Evolutionary conservation across 257 asterid species (phyloP).

Genomic region (Ilex aquifolium): DNA sequence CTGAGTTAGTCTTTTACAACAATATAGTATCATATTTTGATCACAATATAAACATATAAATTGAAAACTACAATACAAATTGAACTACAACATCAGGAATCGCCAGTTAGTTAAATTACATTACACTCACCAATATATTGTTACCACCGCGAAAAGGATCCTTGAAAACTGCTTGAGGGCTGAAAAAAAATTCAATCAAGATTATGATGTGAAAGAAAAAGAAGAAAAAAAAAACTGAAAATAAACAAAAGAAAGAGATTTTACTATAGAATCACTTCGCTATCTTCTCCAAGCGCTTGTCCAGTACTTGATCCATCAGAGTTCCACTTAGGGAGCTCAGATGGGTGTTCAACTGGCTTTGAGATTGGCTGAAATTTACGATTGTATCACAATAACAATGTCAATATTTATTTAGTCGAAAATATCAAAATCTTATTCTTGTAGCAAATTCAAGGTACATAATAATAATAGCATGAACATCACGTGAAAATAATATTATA

Average conservation of each 20-base stretch:
- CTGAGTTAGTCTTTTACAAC: too few species aligned
- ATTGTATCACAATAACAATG: too few species aligned
- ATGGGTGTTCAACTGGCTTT: constrained; percentile 83
- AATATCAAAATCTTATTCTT: too few species aligned
- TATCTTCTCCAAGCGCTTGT: constrained; percentile 96
- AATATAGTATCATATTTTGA: too few species aligned
- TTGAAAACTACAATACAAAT: not conserved
- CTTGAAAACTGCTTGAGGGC: constrained; percentile 97
- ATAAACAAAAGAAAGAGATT: constrained; percentile 12
- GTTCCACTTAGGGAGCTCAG: constrained; percentile 28
- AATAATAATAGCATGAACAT: constrained; percentile 3
- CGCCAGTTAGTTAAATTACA: not conserved
- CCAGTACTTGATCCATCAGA: constrained; percentile 97
- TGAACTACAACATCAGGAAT: not conserved
- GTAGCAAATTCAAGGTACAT: not conserved
- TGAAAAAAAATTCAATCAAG: constrained; percentile 19
- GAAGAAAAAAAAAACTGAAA: not conserved
- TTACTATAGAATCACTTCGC: constrained; percentile 98
- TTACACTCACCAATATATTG: constrained; percentile 71
- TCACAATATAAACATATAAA: not conserved
- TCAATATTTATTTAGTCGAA: too few species aligned
- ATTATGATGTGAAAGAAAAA: constrained; percentile 6
- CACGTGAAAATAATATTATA: too few species aligned
- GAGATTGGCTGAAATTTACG: constrained; percentile 55
- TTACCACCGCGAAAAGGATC: constrained; percentile 98